Percentiles rank a stretch among this genome's conserved stretches.
phyloP scores from a whole-genome alignment of 768 basidiomycete genomes.

The Cytidiella melzeri region DNA sequence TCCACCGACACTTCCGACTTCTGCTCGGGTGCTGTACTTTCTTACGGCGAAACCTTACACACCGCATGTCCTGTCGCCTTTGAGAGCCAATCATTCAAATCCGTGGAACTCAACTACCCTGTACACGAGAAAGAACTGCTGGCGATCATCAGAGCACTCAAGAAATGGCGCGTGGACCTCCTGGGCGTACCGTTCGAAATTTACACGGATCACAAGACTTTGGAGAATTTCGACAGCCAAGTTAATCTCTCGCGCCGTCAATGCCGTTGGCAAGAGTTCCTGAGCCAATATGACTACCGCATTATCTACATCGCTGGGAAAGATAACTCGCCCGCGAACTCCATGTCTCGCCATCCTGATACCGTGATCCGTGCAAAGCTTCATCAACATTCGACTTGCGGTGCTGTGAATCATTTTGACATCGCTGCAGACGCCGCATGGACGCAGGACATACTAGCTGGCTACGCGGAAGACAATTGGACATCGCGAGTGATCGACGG shows the following conservation, averaged over 20 bases:
- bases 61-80: slow-evolving; percentile 28
- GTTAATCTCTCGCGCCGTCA: too few species aligned
- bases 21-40: too few species aligned
- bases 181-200: slow-evolving; percentile 20
- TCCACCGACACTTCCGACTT: slow-evolving; percentile 29
- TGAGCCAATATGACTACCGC: too few species aligned
- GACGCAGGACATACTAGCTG: too few species aligned
- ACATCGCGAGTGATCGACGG: too few species aligned
- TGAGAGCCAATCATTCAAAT: too few species aligned
- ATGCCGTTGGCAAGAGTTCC: too few species aligned
- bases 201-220: slow-evolving; percentile 32
- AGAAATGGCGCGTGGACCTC: slow-evolving; percentile 18
- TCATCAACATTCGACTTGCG: slow-evolving; percentile 31
- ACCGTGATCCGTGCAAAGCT: slow-evolving; percentile 29
- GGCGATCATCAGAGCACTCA: slow-evolving; percentile 27
- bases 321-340: too few species aligned
- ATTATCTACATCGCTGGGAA: too few species aligned
- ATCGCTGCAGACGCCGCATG: slow-evolving; percentile 29
- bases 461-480: too few species aligned
- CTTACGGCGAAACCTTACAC: slow-evolving; percentile 27
- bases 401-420: too few species aligned
- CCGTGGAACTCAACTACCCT: slow-evolving; percentile 25
- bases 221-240: slow-evolving; percentile 29
- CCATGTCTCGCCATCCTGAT: too few species aligned
- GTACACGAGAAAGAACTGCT: slow-evolving; percentile 35